Evolutionary conservation across 345 rosid species (phyloP).

Genomic region (Geranium brycei): DNA sequence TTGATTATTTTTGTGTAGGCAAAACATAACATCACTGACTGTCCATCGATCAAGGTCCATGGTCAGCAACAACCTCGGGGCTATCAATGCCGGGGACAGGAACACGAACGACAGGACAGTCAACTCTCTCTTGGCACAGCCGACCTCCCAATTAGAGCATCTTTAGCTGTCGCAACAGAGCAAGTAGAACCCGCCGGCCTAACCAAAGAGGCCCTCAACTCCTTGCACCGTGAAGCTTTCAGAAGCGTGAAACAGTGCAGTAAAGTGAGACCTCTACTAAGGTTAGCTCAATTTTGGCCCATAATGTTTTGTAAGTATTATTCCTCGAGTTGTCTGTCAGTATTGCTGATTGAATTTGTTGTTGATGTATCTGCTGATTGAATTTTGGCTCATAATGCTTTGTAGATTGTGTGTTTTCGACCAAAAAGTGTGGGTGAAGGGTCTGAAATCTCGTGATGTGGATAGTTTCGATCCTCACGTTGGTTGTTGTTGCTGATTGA

Average conservation of each 20-base stretch:
- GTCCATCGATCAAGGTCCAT: background rate
- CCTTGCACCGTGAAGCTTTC: slow-evolving; percentile 37
- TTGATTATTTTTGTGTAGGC: background rate
- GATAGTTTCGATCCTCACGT: too few species aligned
- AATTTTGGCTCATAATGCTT: too few species aligned
- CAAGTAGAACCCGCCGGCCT: slow-evolving; percentile 70
- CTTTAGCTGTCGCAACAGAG: slow-evolving; percentile 7
- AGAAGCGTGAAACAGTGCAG: slow-evolving; percentile 3
- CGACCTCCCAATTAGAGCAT: slow-evolving; percentile 8
- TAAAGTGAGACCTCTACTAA: slow-evolving; percentile 22
- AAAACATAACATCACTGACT: background rate
- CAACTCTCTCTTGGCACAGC: background rate
- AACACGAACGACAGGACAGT: background rate
- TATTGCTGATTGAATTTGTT: too few species aligned
- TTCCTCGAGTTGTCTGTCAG: too few species aligned
- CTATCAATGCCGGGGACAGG: background rate
- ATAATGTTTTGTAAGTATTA: too few species aligned
- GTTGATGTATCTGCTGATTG: too few species aligned
- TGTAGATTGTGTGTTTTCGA: too few species aligned
- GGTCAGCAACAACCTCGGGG: background rate
- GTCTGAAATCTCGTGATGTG: too few species aligned
- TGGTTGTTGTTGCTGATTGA: too few species aligned
- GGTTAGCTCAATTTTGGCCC: too few species aligned
- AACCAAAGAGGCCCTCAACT: slow-evolving; percentile 34
- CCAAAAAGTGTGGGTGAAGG: too few species aligned